phyloP scores from a whole-genome alignment of 495 filamentous ascomycete genomes.

The Aspergillus sclerotioniger region DNA sequence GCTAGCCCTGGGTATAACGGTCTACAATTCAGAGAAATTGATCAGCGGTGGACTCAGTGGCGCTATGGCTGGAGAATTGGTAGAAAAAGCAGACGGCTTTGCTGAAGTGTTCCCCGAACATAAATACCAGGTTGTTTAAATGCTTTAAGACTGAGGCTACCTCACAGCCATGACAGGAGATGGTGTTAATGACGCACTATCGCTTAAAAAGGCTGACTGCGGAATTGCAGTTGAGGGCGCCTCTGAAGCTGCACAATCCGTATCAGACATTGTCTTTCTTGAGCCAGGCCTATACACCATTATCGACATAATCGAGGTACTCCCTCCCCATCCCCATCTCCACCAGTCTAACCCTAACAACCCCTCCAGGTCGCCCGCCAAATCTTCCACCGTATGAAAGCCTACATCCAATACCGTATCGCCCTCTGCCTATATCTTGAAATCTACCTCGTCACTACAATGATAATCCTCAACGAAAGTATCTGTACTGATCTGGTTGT shows the following conservation, averaged over 20 bases:
- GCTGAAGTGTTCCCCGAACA: slow-evolving; percentile 95
- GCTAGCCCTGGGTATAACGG: slow-evolving; percentile 73
- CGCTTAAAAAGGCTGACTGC: slow-evolving; percentile 89
- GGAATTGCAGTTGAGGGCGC: slow-evolving; percentile 73
- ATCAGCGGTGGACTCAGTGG: slow-evolving; percentile 69
- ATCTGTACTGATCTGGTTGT: slow-evolving; percentile 65
- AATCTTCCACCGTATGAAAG: slow-evolving; percentile 79
- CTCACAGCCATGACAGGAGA: slow-evolving; percentile 98
- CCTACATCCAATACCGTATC: slow-evolving; percentile 76
- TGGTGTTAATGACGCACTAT: slow-evolving; percentile 96
- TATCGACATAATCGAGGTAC: slow-evolving; percentile 70
- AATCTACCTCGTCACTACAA: slow-evolving; percentile 69
- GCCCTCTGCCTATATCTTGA: slow-evolving; percentile 72
- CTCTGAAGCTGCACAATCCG: slow-evolving; percentile 70
- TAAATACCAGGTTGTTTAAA: slow-evolving; percentile 97
- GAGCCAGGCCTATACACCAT: slow-evolving; percentile 71
- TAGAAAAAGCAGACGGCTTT: slow-evolving; percentile 72
- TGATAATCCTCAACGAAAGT: slow-evolving; percentile 72
- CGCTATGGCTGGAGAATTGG: slow-evolving; percentile 66
- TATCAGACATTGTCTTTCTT: slow-evolving; percentile 73
- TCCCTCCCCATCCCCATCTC: no score
- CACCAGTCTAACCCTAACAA: no score
- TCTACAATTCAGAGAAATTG: slow-evolving; percentile 69
- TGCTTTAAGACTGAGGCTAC: slow-evolving; percentile 94
- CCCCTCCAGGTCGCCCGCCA: slow-evolving; percentile 74